Percentiles rank a stretch among this genome's conserved stretches.
Evolutionary conservation across 75 land plant genomes (phyloP).

Genomic region (Pinus tabuliformis): DNA sequence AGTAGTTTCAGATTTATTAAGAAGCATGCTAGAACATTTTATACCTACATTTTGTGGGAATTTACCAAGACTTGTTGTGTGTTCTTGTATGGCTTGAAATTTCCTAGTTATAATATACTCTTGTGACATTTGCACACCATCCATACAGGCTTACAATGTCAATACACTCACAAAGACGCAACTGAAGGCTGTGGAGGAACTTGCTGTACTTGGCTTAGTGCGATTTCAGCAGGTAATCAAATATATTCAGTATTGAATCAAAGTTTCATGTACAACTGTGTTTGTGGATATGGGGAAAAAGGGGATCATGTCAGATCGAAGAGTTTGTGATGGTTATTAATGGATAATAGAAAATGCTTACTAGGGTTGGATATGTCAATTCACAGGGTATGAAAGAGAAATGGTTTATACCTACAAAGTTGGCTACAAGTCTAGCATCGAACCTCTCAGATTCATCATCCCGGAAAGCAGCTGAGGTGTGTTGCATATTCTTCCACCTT

Average conservation of each 20-base stretch:
- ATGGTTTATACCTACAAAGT: conserved; percentile 97
- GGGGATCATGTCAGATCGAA: background rate
- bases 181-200: conserved; percentile 64
- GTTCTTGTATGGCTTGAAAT: background rate
- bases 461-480: conserved; percentile 56
- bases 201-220: conserved; percentile 81
- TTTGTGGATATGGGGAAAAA: too few species aligned
- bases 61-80: background rate
- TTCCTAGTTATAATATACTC: background rate
- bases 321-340: background rate
- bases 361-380: background rate
- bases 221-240: conserved; percentile 78
- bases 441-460: conserved; percentile 80
- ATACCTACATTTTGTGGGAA: background rate
- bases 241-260: background rate
- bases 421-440: conserved; percentile 85
- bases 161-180: conserved; percentile 60
- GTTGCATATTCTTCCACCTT: background rate
- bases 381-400: conserved; percentile 92
- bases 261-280: background rate
- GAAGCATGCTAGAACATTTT: background rate
- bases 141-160: conserved; percentile 69
- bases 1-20: background rate
- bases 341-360: background rate
- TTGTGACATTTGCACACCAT: background rate